phyloP scores from a whole-genome alignment of 2,329 filamentous ascomycete species.

The Botrytis galanthina region DNA sequence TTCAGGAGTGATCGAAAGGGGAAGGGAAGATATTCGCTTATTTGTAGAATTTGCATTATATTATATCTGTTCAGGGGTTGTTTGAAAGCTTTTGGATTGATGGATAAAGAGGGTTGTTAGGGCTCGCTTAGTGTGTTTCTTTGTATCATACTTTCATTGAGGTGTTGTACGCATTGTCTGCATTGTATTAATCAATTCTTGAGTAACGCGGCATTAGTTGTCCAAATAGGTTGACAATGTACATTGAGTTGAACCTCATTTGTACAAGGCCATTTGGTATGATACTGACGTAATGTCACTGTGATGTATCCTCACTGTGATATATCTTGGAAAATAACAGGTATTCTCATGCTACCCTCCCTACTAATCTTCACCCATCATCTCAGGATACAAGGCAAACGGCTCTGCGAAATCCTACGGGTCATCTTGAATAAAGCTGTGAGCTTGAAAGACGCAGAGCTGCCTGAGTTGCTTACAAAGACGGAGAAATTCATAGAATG shows the following conservation, averaged over 20 bases:
- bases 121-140: neutral
- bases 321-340: neutral
- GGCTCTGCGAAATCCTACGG: accelerated
- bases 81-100: neutral
- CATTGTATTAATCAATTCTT: neutral
- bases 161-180: neutral
- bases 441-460: neutral
- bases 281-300: accelerated
- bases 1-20: neutral
- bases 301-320: too few species aligned
- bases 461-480: neutral
- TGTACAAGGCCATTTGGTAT: too few species aligned
- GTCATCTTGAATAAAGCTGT: neutral
- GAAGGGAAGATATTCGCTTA: neutral
- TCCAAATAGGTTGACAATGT: too few species aligned
- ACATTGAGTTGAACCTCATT: accelerated
- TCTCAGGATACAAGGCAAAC: neutral
- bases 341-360: neutral
- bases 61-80: neutral
- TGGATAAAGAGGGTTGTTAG: neutral
- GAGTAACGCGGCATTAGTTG: too few species aligned
- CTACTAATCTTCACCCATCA: accelerated
- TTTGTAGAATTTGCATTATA: neutral
- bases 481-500: too few species aligned
- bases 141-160: too few species aligned